These are phyloP conservation scores for Galeopsis tetrahit DNA, from an alignment of 257 asterid species.

Conservation along the genomic window DNA sequence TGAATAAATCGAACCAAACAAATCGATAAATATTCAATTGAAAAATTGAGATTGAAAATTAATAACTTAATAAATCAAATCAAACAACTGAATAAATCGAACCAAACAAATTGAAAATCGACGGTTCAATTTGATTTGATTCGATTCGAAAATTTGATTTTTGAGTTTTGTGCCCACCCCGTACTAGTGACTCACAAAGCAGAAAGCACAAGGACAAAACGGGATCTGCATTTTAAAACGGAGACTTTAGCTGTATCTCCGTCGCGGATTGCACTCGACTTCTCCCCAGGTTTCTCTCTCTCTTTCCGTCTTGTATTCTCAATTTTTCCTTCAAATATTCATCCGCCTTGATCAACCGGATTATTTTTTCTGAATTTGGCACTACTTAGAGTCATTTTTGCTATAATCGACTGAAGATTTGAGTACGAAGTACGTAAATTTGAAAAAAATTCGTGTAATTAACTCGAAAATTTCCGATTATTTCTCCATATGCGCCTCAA, in stretches of 20 bases:
- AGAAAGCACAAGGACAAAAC: neutral
- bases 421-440: neutral
- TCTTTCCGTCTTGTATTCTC: neutral
- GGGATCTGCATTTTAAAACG: neutral
- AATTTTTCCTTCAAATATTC: neutral
- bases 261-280: constrained; percentile 14
- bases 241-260: constrained; percentile 7
- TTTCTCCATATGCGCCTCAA: neutral
- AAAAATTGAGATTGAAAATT: no score
- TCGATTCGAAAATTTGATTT: no score
- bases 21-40: no score
- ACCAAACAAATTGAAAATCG: no score
- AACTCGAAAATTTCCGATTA: neutral
- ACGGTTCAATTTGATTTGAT: no score
- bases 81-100: no score
- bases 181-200: no score
- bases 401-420: neutral
- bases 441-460: neutral
- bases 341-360: neutral
- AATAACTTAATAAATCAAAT: no score
- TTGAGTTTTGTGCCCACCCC: no score
- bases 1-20: no score
- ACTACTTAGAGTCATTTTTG: neutral
- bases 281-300: constrained; percentile 27
- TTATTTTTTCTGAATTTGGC: neutral